These are phyloP conservation scores for Paracorniculantispora psalliotae DNA, from an alignment of 2,329 filamentous ascomycete species.

Conservation along the genomic window DNA sequence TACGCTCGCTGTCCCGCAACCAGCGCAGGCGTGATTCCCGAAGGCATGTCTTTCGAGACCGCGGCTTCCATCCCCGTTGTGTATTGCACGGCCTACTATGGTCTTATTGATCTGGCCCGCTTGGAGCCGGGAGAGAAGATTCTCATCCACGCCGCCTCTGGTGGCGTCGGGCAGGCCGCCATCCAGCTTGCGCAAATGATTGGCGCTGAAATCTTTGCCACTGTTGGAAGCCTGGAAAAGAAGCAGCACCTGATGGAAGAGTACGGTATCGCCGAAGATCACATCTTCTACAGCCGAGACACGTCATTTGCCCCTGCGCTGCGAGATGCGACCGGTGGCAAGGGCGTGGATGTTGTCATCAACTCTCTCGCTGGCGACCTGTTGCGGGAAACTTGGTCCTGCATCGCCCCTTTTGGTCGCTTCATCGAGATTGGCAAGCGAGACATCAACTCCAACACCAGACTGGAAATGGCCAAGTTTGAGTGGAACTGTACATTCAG, in stretches of 20 bases:
- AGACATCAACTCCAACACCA: constrained; percentile 34
- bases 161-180: constrained; percentile 35
- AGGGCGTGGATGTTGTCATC: constrained; percentile 67
- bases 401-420: constrained; percentile 39
- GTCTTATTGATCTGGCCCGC: constrained; percentile 33
- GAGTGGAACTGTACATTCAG: constrained; percentile 42
- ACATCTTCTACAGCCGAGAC: constrained; percentile 25
- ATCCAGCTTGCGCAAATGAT: constrained; percentile 33
- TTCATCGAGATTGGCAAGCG: constrained; percentile 42
- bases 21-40: constrained; percentile 33
- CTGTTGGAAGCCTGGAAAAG: constrained; percentile 35
- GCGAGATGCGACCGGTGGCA: constrained; percentile 31
- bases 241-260: constrained; percentile 31
- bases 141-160: constrained; percentile 35
- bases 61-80: constrained; percentile 37
- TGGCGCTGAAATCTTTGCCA: constrained; percentile 38
- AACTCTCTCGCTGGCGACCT: constrained; percentile 40
- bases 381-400: constrained; percentile 38
- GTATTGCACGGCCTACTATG: constrained; percentile 37
- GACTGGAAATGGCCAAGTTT: constrained; percentile 46
- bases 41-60: constrained; percentile 30
- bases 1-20: constrained; percentile 28
- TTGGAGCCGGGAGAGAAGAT: constrained; percentile 34
- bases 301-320: constrained; percentile 20
- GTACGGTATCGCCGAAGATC: constrained; percentile 32